Evolutionary conservation across 345 rosid genomes (phyloP).

Genomic region (Anastatica hierochuntica): DNA sequence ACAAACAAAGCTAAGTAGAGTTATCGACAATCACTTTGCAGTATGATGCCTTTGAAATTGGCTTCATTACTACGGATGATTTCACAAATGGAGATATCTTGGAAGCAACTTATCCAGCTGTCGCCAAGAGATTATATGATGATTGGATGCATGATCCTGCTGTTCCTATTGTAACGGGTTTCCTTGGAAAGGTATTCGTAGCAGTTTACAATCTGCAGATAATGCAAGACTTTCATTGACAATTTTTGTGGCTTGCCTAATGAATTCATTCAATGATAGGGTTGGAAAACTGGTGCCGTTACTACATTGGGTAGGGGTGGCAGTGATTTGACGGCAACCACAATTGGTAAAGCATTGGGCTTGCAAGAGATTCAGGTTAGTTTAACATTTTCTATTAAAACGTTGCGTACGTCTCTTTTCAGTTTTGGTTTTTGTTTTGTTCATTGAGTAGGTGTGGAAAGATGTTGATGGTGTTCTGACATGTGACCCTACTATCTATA

Average conservation of each 20-base stretch:
- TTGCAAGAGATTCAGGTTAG: slow-evolving; percentile 92
- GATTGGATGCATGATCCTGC: slow-evolving; percentile 82
- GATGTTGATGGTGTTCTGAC: slow-evolving; percentile 99
- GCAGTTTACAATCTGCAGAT: background rate
- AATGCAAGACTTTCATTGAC: background rate
- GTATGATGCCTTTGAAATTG: slow-evolving; percentile 96
- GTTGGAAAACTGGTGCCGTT: slow-evolving; percentile 87
- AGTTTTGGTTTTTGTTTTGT: slow-evolving; percentile 8
- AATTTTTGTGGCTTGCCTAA: background rate
- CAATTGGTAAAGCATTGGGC: slow-evolving; percentile 92
- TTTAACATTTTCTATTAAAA: background rate
- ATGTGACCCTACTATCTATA: slow-evolving; percentile 86
- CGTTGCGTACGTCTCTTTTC: background rate
- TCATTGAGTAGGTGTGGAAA: slow-evolving; percentile 82
- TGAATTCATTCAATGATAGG: slow-evolving; percentile 34
- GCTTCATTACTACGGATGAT: slow-evolving; percentile 95
- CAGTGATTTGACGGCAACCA: slow-evolving; percentile 97
- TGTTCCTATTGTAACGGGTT: slow-evolving; percentile 90
- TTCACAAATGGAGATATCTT: slow-evolving; percentile 94
- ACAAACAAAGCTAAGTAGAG: slow-evolving; percentile 7
- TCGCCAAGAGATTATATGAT: slow-evolving; percentile 74
- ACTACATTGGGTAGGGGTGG: slow-evolving; percentile 98
- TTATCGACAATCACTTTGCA: slow-evolving; percentile 26
- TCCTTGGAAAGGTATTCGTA: slow-evolving; percentile 78
- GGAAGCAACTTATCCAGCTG: slow-evolving; percentile 95